Evolutionary conservation across 441 rosid species (phyloP).

Genomic region (Mallotus repandus): DNA sequence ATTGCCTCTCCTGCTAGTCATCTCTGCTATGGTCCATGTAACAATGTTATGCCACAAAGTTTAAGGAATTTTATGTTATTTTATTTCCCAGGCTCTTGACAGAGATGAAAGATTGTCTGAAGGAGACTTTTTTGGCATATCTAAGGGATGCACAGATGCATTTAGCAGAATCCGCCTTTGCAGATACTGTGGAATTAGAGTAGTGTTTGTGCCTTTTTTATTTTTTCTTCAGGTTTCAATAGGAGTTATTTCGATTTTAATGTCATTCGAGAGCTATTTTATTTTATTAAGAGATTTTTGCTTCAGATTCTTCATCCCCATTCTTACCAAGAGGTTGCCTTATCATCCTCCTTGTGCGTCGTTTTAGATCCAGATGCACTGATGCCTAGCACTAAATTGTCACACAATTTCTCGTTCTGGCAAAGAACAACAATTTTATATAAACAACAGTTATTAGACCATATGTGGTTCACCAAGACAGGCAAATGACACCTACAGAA

Average conservation of each 20-base stretch:
- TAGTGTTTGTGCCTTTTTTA: background rate
- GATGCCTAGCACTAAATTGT: background rate
- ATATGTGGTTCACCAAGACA: background rate
- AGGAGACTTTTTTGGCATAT: background rate
- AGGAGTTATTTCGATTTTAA: background rate
- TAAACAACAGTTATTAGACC: background rate
- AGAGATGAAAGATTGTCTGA: background rate
- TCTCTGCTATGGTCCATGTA: too few relatives aligned
- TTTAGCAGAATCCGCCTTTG: slow-evolving; percentile 1
- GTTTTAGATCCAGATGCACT: background rate
- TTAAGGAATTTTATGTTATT: background rate
- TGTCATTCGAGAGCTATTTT: too few relatives aligned
- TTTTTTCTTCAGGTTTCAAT: background rate
- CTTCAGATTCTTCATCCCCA: too few relatives aligned
- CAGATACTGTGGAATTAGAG: background rate
- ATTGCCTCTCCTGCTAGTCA: too few relatives aligned
- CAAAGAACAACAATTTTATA: background rate
- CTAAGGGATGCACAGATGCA: background rate
- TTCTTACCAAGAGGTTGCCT: too few relatives aligned
- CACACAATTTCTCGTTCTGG: background rate
- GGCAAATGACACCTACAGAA: background rate
- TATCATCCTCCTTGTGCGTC: background rate
- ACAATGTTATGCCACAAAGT: too few relatives aligned
- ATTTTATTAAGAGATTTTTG: too few relatives aligned
- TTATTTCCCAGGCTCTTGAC: background rate